Base-by-base conservation (phyloP, 257 asterid species). In the Solanum acaule region DNA sequence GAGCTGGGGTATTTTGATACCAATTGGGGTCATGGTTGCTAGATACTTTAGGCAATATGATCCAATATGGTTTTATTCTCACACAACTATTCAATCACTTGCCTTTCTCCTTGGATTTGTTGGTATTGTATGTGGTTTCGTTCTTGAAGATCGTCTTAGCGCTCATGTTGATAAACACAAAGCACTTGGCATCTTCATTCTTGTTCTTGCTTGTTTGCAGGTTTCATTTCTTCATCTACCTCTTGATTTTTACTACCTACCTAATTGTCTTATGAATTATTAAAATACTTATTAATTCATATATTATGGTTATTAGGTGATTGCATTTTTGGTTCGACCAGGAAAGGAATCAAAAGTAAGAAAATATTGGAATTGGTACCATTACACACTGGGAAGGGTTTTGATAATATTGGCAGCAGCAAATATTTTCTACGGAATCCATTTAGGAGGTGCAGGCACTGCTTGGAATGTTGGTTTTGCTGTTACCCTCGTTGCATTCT, bases 361-460 rank as follows among this genome's bases (percentile, higher is more conserved):
- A 61, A 93, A 93, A 38, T 96, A 95, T 25, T 97, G 99, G 99
- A 97, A 95, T 88, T 96, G 98, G 98, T 97, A 96, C 35, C 99
- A 97, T 91, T 84, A 68, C 15, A 89, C 87, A 0, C 90, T 93
- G 49, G 99, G 99, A 63, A 92, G 98, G 84, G 14, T 71, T 29
- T 70, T 97, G 56, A 90, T 97, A 85, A 15, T 97, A 16, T 86
- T 95, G 86, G 98, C 98, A 0, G 95, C 90, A 2, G 71, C 87
- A 7, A 97, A 97, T 87, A 94, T 97, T 84, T 97, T 96, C 86
- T 95, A 95, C 8, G 99, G 99, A 49, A 94, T 97, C 81, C 95
- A 91, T 86, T 90, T 97, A 35, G 94, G 91, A 6, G 68, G 87
- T 4, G 97, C 92, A 2, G 99, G 98, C 27, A 86, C 89, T 4